Percentiles rank a stretch among this genome's conserved stretches.
Evolutionary conservation across 176 grass and related monocot genomes (phyloP).

Genomic region (Neostapfia colusana): DNA sequence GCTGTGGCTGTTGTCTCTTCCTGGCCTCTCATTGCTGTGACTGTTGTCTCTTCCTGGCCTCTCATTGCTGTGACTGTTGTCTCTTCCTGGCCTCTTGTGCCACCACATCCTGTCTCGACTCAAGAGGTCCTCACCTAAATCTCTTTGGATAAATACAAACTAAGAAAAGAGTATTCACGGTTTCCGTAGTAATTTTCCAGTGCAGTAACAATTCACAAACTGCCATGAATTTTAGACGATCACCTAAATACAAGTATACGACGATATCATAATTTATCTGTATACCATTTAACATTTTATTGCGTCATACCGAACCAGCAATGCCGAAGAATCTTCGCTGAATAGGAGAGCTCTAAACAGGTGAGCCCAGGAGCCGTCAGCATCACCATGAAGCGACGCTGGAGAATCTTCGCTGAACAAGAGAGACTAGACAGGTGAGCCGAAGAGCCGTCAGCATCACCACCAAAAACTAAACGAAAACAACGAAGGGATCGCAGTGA

Average conservation of each 20-base stretch:
- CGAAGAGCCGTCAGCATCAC: not conserved
- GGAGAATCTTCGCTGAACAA: constrained; percentile 7
- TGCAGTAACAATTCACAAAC: no score
- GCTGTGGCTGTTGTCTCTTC: not conserved
- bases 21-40: not conserved
- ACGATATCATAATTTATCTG: not conserved
- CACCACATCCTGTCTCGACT: not conserved
- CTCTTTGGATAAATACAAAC: no score
- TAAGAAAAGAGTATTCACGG: no score
- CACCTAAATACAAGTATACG: not conserved
- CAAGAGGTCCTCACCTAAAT: not conserved
- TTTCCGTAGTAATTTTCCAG: no score
- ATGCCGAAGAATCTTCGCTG: constrained; percentile 6
- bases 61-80: not conserved
- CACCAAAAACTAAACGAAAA: not conserved
- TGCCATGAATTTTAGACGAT: not conserved
- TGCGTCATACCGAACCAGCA: not conserved
- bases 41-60: not conserved
- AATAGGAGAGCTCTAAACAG: not conserved
- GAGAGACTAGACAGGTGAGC: not conserved
- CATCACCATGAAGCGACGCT: not conserved
- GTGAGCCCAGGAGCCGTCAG: not conserved
- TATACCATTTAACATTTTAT: not conserved
- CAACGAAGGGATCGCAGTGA: not conserved
- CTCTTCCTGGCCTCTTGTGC: not conserved